A percentile compares a stretch with the other conserved stretches of the same genome.
Evolutionary conservation across 441 rosid species (phyloP).

Genomic region (Raphanus hybrid): DNA sequence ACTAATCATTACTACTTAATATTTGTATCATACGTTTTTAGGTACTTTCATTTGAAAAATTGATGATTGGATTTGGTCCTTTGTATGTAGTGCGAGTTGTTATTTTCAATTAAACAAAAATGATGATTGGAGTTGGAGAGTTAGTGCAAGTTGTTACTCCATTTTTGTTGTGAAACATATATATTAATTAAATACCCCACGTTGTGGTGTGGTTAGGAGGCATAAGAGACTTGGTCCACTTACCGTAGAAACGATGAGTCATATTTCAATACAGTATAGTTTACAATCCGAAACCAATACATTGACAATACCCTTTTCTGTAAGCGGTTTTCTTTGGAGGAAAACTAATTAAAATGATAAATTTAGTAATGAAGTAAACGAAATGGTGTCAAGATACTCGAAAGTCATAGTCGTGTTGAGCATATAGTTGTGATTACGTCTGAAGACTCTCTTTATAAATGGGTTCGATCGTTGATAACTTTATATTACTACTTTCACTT

Average conservation of each 20-base stretch:
- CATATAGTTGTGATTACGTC: conserved; percentile 8
- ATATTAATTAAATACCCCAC: neutral
- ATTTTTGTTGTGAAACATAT: conserved; percentile 9
- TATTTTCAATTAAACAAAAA: neutral
- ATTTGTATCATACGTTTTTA: neutral
- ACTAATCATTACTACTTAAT: too few species aligned
- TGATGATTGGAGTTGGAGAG: conserved; percentile 34
- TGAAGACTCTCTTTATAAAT: neutral
- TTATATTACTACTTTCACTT: neutral
- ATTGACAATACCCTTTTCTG: neutral
- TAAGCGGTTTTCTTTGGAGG: neutral
- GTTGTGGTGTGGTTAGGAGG: conserved; percentile 36
- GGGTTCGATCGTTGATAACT: neutral
- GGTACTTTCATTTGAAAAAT: neutral
- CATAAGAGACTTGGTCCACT: conserved; percentile 40
- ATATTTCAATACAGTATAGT: neutral
- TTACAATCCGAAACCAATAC: conserved; percentile 9
- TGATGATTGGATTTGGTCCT: conserved; percentile 24
- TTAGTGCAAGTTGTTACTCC: conserved; percentile 33
- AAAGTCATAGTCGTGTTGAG: conserved; percentile 30
- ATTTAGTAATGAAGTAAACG: neutral
- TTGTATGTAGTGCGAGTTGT: conserved; percentile 34
- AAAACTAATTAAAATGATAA: neutral
- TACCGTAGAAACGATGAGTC: conserved; percentile 23
- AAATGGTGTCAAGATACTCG: conserved; percentile 22